Base-by-base conservation (phyloP, 2,329 filamentous ascomycete genomes). In the Tolypocladium ovalisporum region DNA sequence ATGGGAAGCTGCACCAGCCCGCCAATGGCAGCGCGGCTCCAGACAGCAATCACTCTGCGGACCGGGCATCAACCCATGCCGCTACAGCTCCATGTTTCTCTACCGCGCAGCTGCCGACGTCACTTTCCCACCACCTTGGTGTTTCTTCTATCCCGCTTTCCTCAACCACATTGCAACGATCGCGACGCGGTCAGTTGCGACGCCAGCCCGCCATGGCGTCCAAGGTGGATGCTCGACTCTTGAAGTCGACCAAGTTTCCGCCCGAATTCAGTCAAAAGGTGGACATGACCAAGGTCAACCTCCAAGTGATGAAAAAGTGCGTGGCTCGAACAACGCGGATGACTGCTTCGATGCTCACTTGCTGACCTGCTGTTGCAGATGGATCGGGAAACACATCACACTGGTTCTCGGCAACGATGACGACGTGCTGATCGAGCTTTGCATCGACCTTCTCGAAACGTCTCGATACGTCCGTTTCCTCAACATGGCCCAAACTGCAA, bases 301-400 rank as follows among this genome's bases (percentile, higher is more conserved):
- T 96, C 54, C 90, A 96, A 72, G 89, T 99, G 57, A 96, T 99
- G 85, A 97, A 97, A 81, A 96, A 94, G 89, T 95, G 70, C 68
- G 86, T 58, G 42, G 29, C 24, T 53, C 52, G 17, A n/a, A 39
- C 47, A 22, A 35, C 51, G 27, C 32, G 40, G 42, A 39, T 7
- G 24, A 24, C 37, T 17, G 13, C 52, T 34, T 12, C 15, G 42
- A 47, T 56, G 58, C 62, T 67, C 54, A 64, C 60, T 9, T 55
- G 42, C 54, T 57, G 51, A 52, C 36, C 55, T 59, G n/a, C 58
- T 54, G 32, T 47, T 58, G 37, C 64, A 97, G 91, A 78, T 99
- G 94, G 94, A 97, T 97, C 70, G 88, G 90, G 5, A 84, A 86
- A 66, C 89, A 87, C 71, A 90, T 99, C 57, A 89, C 87, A 29